Base-by-base conservation (phyloP, 2,329 filamentous ascomycete genomes). In the Peltaster fructicola region DNA sequence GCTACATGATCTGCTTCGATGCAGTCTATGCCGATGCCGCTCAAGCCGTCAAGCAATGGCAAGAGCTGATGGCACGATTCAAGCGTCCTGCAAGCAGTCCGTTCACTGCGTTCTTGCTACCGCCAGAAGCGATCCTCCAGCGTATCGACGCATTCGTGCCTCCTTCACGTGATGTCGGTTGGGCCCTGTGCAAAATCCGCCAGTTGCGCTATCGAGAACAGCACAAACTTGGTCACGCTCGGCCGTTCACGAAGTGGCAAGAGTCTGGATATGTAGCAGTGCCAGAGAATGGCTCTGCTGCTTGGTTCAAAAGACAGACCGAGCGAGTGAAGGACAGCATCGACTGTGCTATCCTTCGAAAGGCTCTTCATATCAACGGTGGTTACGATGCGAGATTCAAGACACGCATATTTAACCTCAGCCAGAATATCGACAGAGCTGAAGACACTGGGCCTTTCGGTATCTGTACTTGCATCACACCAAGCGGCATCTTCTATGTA, bases 361-460 rank as follows among this genome's bases (percentile, higher is more conserved):
- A 57, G 19, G 47, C 62, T 2, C 33, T 39, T 4, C 44, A 32
- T 3, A 19, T 29, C 5, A 22, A 30, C 3, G 39, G 49, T 8
- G 59, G 56, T 0, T 66, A 59, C 30, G 75, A 82, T 39, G 58
- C 63, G 19, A 51, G 57, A 8, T 67, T 52, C 41, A 72, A 73
- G 41, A 59, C 57, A 51, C 43, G 51, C 8, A 46, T 66, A 17
- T 59, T 69, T 35, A 73, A 85, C 30, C 50, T 79, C 0, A 77
- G 72, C 5, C 78, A 84, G 39, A 82, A 81, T 25, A 59, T 80
- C 6, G 72, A 80, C 39, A 57, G 74, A 8, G 58, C 61, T 7
- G 48, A 47, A 1, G 58, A 66, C 24, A 47, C 32, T 2, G 45
- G 45, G 0, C 47, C 51, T 0, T 57, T 63, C 19, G 77, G 76